Conservation (phyloP, 169 alveolate genomes). For the Plasmodium fragile region DNA sequence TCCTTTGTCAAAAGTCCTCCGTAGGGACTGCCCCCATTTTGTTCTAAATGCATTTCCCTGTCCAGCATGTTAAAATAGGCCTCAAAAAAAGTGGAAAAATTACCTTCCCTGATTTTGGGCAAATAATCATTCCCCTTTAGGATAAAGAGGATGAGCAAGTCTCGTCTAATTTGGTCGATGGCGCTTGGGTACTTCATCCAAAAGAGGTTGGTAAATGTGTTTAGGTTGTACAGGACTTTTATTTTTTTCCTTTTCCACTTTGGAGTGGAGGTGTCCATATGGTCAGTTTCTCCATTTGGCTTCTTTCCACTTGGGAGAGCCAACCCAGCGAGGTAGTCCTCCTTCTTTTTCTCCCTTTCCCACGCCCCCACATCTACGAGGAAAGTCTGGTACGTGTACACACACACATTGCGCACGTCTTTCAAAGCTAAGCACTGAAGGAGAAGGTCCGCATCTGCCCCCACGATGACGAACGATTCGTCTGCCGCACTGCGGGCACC, state of each 20-base stretch:
- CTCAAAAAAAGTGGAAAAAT: slow-evolving; percentile 74
- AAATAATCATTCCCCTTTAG: slow-evolving; percentile 82
- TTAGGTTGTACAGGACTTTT: slow-evolving; percentile 55
- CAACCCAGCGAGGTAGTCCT: slow-evolving; percentile 19
- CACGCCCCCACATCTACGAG: not conserved
- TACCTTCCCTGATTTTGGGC: slow-evolving; percentile 80
- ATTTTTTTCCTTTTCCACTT: slow-evolving; percentile 33
- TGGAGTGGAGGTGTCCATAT: not conserved
- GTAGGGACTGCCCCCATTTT: not conserved
- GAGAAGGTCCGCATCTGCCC: slow-evolving; percentile 81
- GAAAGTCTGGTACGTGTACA: slow-evolving; percentile 76
- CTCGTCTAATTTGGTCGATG: slow-evolving; percentile 54
- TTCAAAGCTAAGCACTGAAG: slow-evolving; percentile 79
- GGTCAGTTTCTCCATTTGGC: not conserved
- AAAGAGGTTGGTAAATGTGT: slow-evolving; percentile 62
- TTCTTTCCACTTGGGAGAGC: not conserved
- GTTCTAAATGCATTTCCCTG: not conserved
- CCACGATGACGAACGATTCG: slow-evolving; percentile 79
- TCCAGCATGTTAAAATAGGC: slow-evolving; percentile 78
- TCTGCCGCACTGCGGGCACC: not conserved
- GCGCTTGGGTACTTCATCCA: slow-evolving; percentile 28
- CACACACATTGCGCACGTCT: slow-evolving; percentile 72
- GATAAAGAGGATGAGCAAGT: slow-evolving; percentile 75
- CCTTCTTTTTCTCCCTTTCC: slow-evolving; percentile 18
- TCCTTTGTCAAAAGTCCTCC: slow-evolving; percentile 29